Evolutionary conservation across 2,329 filamentous ascomycete species (phyloP), one percentile per base, ranked within the genome.

Genomic region (Salinomyces thailandicus): DNA sequence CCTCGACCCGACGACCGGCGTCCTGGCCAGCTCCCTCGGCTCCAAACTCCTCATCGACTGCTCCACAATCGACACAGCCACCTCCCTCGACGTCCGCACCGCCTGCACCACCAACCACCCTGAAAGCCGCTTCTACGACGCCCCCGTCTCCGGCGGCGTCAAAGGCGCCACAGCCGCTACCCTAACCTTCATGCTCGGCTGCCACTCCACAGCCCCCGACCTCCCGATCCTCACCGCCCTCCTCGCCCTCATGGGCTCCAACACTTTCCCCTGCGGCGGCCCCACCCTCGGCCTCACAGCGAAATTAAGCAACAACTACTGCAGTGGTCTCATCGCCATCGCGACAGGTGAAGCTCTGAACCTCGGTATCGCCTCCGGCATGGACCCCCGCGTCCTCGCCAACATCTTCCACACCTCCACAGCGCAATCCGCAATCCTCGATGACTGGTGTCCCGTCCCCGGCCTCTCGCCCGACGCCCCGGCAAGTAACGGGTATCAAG

Each of bases 301-400:
- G 0, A 78, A 77, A 53, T 56, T 77, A 5, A 73, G 66, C 37
- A 78, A 78, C 49, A 78, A 78, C 47, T 78, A 78, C 51, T 63
- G 70, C 33, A 73, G 68, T 0, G 72, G 71, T 1, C 58, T 75
- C 15, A 76, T 77, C 39, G 68, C 72, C 5, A 73, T 78, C 36
- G 73, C 72, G 0, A 66, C 62, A 29, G 64, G 69, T 0, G 74
- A 78, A 51, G 71, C 72, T 1, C 69, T 77, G 61, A 68, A 75
- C 40, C 72, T 78, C 53, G 73, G 72, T 1, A 77, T 78, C 60
- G 57, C 63, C 1, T 64, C 68, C 5, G 73, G 74, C 0, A 58
- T 78, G 37, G 70, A 76, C 41, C 70, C 73, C 0, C 54, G 66
- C 4, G 63, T 71, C 2, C 58, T 77, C 16, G 62, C 67, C 1